Base-by-base conservation (phyloP, 371 early-diverging fungal genomes). In the Mortierella sp. region DNA sequence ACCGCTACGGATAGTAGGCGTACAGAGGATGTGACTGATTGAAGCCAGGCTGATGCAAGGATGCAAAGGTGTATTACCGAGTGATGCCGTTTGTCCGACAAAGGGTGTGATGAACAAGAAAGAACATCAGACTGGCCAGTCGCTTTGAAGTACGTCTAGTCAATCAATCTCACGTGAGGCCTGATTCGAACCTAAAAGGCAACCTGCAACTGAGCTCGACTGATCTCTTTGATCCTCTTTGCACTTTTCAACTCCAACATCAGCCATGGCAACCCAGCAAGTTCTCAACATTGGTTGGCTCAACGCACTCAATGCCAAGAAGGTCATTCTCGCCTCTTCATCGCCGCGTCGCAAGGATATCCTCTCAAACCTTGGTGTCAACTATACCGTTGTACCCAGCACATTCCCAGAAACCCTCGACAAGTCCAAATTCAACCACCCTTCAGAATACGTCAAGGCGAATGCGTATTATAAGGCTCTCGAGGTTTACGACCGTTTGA, bases 331-430 rank as follows among this genome's bases (percentile, higher is more conserved):
- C 24, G 96, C 93, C 23, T 95, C 95, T 3, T 89, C 88, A 9
- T 94, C 94, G 5, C 94, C 93, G 2, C 85, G 95, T 27, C 86
- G 96, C 59, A 85, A 83, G 65, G 92, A 95, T 51, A 90, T 95
- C 48, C 78, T 95, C 52, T 67, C 79, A 42, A 78, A 84, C 10
- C 80, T 94, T 67, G 91, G 89, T 2, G 45, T 91, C 61, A 59
- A 68, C 12, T 93, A 91, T 79, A 69, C 84, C 24, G 86, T 93
- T 5, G 83, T 91, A 1, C 82, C 86, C 4, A 89, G 88, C 46
- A 79, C 72, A 14, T 90, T 89, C 62, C 82, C 86, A 18, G 90
- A 90, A 59, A 84, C 79, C 23, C 81, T 89, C 2, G 87, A 89
- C 74, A 90, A 88, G 72, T 67, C 83, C 3, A 61, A 71, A 7